Base-by-base conservation (phyloP, 2,329 filamentous ascomycete species). In the Colletotrichum paranaense region DNA sequence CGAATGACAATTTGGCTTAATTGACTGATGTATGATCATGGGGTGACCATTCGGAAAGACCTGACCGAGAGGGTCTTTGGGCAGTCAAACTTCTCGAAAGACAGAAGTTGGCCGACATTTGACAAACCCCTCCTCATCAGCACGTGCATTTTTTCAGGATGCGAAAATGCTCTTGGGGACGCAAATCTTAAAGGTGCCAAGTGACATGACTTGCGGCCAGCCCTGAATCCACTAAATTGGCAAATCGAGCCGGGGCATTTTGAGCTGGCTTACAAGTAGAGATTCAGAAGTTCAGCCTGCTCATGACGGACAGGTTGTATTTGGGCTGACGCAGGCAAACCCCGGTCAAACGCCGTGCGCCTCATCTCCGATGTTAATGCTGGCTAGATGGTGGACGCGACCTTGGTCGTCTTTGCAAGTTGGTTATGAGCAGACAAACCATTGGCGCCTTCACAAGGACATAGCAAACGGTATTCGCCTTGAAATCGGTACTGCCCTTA, bases 361-460 rank as follows among this genome's bases (percentile, higher is more conserved):
- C 76, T 83, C 81, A 83, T 83, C 76, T 83, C 82, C 81, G 80
- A 76, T 73, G 73, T 82, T 75, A 80, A 83, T 83, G 81, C 81
- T 66, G 58, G 46, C 49, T 82, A 73, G 80, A 83, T 83, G 81
- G 81, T 66, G 62, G 46, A 49, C n/a, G n/a, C 26, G 57, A 62
- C 35, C 65, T 56, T 46, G 24, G 52, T 32, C 56, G 42, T 14
- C 5, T 62, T 46, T 32, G 32, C 16, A 42, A 42, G 38, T 42
- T 42, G 5, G 38, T 14, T 16, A 19, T 42, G 38, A 42, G 14
- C 38, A 32, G 42, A 55, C 55, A 28, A 58, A 46, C 24, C 26
- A n/a, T 38, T 49, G 42, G 2, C 38, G 38, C 38, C 38, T 42
- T 19, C 14, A 42, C 1, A 49, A 22, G 42, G 19, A 2, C 42